Conservation (phyloP, 345 rosid genomes). For the Zanthoxylum bungeanum region DNA sequence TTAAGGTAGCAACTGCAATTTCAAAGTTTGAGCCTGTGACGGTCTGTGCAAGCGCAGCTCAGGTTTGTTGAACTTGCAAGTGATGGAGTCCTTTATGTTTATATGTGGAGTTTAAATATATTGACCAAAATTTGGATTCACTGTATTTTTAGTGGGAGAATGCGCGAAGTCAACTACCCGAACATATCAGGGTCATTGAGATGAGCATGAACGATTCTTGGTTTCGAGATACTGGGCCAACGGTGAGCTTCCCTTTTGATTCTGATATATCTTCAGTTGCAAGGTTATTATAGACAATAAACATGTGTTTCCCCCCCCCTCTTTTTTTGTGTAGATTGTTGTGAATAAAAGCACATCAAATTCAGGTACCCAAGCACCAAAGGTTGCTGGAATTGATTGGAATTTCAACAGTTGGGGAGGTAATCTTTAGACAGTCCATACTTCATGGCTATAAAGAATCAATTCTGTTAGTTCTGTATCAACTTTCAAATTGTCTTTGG, state of each 20-base stretch:
- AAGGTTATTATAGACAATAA: neutral
- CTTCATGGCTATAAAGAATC: neutral
- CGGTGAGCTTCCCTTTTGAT: slow-evolving; percentile 48
- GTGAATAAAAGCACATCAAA: slow-evolving; percentile 31
- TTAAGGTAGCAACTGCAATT: slow-evolving; percentile 68
- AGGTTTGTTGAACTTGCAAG: slow-evolving; percentile 44
- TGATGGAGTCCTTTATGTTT: neutral
- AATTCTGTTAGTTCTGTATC: no score
- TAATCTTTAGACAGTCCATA: slow-evolving; percentile 18
- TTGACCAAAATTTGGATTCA: neutral
- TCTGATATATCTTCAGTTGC: neutral
- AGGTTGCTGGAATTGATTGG: slow-evolving; percentile 90
- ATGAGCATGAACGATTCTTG: slow-evolving; percentile 96
- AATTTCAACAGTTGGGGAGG: slow-evolving; percentile 94
- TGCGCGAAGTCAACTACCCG: slow-evolving; percentile 74
- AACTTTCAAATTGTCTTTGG: neutral
- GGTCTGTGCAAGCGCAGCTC: slow-evolving; percentile 80
- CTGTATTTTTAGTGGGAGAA: slow-evolving; percentile 63
- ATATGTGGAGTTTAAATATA: slow-evolving; percentile 8
- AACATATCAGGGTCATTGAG: slow-evolving; percentile 72
- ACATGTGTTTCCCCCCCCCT: neutral
- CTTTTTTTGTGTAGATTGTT: slow-evolving; percentile 48
- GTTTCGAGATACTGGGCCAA: slow-evolving; percentile 96
- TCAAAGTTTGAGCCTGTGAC: slow-evolving; percentile 80
- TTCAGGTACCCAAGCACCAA: slow-evolving; percentile 27